These are phyloP conservation scores for Penicillium hesseltinei DNA, from an alignment of 2,329 filamentous ascomycete genomes.

Conservation along the genomic window DNA sequence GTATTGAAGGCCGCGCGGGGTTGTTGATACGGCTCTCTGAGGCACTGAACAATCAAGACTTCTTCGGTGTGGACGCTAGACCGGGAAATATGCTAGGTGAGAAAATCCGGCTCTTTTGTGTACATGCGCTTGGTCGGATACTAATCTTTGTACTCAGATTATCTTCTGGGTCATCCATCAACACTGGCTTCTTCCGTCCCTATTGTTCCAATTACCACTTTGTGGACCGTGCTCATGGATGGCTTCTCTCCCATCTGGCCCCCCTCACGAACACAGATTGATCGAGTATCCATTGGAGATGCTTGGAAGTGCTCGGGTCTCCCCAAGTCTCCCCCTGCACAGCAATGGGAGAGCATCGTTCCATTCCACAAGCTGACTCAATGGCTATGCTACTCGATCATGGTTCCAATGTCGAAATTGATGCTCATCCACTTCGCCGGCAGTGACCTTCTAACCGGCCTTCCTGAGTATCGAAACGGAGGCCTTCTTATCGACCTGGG, in stretches of 20 bases:
- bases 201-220: constrained; percentile 78
- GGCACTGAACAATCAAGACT: constrained; percentile 75
- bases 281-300: constrained; percentile 83
- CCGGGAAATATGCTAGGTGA: constrained; percentile 93
- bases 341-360: constrained; percentile 76
- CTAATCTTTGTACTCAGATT: constrained; percentile 57
- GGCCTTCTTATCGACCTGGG: constrained; percentile 84
- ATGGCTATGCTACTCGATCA: constrained; percentile 91
- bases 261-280: constrained; percentile 76
- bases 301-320: constrained; percentile 89
- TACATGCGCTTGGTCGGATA: neutral
- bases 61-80: constrained; percentile 78
- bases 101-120: constrained; percentile 22
- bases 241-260: constrained; percentile 89
- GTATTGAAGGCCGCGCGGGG: constrained; percentile 78
- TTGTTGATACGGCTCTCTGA: constrained; percentile 72
- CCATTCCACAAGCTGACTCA: constrained; percentile 94
- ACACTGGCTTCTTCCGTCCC: constrained; percentile 86
- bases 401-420: constrained; percentile 82
- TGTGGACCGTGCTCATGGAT: constrained; percentile 89
- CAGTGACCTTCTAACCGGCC: constrained; percentile 75
- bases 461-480: constrained; percentile 91
- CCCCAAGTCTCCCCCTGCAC: constrained; percentile 64
- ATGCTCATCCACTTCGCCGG: constrained; percentile 79
- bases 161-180: constrained; percentile 85